A percentile compares a stretch with the other conserved stretches of the same genome.
Conservation (phyloP, 1,139 yeast species). For the Diutina rugosa region DNA sequence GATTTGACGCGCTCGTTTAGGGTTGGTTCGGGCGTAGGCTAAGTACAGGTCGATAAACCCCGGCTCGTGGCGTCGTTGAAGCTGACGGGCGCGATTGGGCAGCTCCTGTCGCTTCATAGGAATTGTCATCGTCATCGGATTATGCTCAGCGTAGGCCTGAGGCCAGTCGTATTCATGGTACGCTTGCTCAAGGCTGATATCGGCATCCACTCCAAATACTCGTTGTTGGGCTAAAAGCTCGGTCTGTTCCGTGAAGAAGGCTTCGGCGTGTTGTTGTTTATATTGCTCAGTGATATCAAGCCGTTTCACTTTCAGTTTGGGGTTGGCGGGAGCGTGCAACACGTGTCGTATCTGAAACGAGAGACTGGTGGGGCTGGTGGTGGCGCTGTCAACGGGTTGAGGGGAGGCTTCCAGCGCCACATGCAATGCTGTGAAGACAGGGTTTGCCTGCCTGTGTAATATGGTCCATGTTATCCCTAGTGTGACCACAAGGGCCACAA, state of each 20-base stretch:
- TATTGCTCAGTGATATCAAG: slow-evolving; percentile 33
- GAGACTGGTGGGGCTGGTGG: background rate
- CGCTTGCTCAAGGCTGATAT: slow-evolving; percentile 14
- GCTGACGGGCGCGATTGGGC: slow-evolving; percentile 25
- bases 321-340: slow-evolving; percentile 39
- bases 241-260: slow-evolving; percentile 2
- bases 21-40: slow-evolving; percentile 39
- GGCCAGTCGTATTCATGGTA: slow-evolving; percentile 29
- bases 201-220: slow-evolving; percentile 1
- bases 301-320: slow-evolving; percentile 23
- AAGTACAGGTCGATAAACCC: slow-evolving; percentile 54
- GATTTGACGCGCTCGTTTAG: slow-evolving; percentile 25
- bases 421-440: background rate
- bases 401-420: background rate
- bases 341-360: slow-evolving; percentile 29
- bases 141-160: slow-evolving; percentile 14
- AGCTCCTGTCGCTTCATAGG: slow-evolving; percentile 12
- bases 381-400: background rate
- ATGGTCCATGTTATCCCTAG: background rate
- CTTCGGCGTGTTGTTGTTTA: slow-evolving; percentile 7
- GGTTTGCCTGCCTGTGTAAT: background rate
- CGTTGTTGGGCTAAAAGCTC: background rate
- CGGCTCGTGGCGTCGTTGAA: slow-evolving; percentile 46
- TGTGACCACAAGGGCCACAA: background rate
- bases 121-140: slow-evolving; percentile 31